Evolutionary conservation across 148 eudicot genomes (phyloP).

Genomic region (Rhododendron henanense): DNA sequence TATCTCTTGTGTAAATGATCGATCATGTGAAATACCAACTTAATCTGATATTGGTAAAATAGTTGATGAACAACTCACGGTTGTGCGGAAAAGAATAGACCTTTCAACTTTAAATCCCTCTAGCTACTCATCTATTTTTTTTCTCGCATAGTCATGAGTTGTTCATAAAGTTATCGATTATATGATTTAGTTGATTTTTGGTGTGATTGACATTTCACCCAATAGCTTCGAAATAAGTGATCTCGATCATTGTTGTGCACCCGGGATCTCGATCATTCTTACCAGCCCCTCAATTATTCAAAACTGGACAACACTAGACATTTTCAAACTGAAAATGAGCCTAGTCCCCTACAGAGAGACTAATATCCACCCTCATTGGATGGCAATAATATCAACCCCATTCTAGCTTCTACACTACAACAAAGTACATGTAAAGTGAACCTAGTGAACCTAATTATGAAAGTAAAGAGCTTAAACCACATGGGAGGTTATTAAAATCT

Average conservation of each 20-base stretch:
- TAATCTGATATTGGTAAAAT: too few relatives aligned
- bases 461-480: not conserved
- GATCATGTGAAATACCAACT: not conserved
- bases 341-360: too few relatives aligned
- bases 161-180: not conserved
- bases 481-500: not conserved
- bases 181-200: not conserved
- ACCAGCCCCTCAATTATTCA: not conserved
- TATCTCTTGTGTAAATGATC: not conserved
- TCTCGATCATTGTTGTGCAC: not conserved
- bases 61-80: too few relatives aligned
- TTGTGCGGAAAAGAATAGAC: too few relatives aligned
- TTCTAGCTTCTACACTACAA: not conserved
- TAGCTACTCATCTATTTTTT: too few relatives aligned
- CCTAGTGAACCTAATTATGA: not conserved
- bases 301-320: not conserved
- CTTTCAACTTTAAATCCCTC: too few relatives aligned
- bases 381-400: not conserved
- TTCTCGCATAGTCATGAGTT: too few relatives aligned
- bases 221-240: not conserved
- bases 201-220: not conserved
- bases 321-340: too few relatives aligned
- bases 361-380: not conserved
- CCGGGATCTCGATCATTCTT: not conserved
- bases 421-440: too few relatives aligned